Evolutionary conservation across 148 eudicot species (phyloP).

Genomic region (Amaranthus palmeri): DNA sequence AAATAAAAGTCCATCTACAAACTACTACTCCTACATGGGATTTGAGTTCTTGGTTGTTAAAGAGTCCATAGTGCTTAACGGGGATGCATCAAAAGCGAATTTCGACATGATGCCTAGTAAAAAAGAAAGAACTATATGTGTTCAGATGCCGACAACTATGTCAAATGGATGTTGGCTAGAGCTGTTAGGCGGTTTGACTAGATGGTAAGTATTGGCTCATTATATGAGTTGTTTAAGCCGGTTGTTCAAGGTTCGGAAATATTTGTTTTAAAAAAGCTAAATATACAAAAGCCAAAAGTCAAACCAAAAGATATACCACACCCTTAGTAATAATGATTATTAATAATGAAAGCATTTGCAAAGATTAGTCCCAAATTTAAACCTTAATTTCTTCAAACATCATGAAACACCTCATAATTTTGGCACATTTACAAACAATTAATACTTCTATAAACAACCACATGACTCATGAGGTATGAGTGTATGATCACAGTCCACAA

Average conservation of each 20-base stretch:
- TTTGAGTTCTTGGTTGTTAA: not conserved
- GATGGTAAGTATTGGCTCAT: no score
- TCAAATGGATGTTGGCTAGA: no score
- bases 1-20: not conserved
- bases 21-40: not conserved
- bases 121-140: not conserved
- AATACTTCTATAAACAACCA: not conserved
- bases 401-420: not conserved
- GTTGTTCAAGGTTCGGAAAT: no score
- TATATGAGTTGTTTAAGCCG: no score
- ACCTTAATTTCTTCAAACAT: not conserved
- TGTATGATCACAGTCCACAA: no score
- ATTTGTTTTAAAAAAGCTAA: no score
- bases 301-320: no score
- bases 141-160: no score
- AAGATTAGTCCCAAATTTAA: not conserved
- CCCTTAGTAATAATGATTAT: not conserved
- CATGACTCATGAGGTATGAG: no score
- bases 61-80: not conserved
- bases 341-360: not conserved
- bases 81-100: not conserved
- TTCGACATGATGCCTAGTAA: conserved; percentile 2
- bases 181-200: no score
- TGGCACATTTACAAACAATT: not conserved
- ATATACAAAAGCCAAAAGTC: no score